Percentiles rank a stretch among this genome's conserved stretches.
Evolutionary conservation across 1,284 basidiomycete genomes (phyloP).

Genomic region (Caloboletus inedulis): DNA sequence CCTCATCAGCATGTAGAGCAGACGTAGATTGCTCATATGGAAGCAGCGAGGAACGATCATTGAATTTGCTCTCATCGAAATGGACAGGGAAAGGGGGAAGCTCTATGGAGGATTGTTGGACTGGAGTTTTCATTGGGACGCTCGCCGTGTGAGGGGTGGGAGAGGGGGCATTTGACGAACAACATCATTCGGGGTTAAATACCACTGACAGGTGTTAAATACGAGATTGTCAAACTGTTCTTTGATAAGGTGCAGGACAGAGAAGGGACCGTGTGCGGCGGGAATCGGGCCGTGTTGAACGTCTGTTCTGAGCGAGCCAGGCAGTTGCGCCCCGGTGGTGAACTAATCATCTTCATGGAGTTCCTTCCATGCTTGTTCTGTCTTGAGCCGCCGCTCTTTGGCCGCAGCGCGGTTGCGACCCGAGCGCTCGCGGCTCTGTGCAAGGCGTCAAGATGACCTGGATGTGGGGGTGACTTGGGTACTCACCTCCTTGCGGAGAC

Average conservation of each 20-base stretch:
- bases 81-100: neutral
- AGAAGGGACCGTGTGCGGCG: neutral
- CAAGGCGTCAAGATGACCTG: neutral
- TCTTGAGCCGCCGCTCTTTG: conserved; percentile 55
- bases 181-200: conserved; percentile 4
- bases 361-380: conserved; percentile 59
- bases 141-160: neutral
- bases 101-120: neutral
- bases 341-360: conserved; percentile 48
- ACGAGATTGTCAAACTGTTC: conserved; percentile 5
- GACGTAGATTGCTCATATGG: neutral
- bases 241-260: neutral
- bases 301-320: neutral
- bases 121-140: neutral
- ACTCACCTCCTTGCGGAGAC: conserved; percentile 73
- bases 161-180: neutral
- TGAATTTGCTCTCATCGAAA: neutral
- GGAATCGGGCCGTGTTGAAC: neutral
- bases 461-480: neutral
- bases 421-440: conserved; percentile 66
- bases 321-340: neutral
- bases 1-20: conserved; percentile 2
- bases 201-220: neutral
- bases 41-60: neutral
- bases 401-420: conserved; percentile 65